A percentile compares a stretch with the other conserved stretches of the same genome.
phyloP scores from a whole-genome alignment of 2,329 filamentous ascomycete species.

The Apiospora malaysiana region DNA sequence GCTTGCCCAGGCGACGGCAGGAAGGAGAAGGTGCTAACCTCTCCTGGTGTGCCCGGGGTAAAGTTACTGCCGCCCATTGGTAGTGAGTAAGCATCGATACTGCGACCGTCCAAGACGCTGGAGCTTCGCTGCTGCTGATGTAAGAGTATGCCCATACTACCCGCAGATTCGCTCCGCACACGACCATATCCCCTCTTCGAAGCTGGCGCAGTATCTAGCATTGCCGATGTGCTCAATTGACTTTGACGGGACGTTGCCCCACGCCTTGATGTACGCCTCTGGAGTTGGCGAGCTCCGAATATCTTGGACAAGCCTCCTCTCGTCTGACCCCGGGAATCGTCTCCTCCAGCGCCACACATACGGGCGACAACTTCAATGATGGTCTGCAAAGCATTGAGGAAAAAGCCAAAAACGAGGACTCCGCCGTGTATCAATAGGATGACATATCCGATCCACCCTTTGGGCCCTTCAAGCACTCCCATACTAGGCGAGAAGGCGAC shows the following conservation, averaged over 20 bases:
- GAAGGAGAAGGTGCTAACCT: constrained; percentile 75
- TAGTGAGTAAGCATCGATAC: constrained; percentile 51
- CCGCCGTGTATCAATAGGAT: constrained; percentile 86
- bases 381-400: constrained; percentile 89
- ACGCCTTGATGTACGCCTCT: constrained; percentile 71
- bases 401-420: constrained; percentile 89
- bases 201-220: constrained; percentile 73
- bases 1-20: constrained; percentile 62
- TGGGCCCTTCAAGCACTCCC: constrained; percentile 76
- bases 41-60: constrained; percentile 75
- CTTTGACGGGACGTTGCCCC: constrained; percentile 73
- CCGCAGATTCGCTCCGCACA: constrained; percentile 65
- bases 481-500: constrained; percentile 86
- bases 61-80: constrained; percentile 66
- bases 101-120: constrained; percentile 59
- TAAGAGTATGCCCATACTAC: constrained; percentile 60
- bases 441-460: constrained; percentile 94
- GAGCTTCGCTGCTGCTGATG: constrained; percentile 56
- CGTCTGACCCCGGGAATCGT: constrained; percentile 71
- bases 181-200: constrained; percentile 68
- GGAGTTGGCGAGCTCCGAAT: constrained; percentile 89
- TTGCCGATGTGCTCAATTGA: constrained; percentile 81
- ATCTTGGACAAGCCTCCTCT: constrained; percentile 87
- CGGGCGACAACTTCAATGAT: constrained; percentile 87
- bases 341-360: constrained; percentile 80